Evolutionary conservation across 225 moss, liverwort and hornwort genomes (phyloP), one percentile per base, ranked within the genome.

Genomic region (Physcomitrellopsis africana): DNA sequence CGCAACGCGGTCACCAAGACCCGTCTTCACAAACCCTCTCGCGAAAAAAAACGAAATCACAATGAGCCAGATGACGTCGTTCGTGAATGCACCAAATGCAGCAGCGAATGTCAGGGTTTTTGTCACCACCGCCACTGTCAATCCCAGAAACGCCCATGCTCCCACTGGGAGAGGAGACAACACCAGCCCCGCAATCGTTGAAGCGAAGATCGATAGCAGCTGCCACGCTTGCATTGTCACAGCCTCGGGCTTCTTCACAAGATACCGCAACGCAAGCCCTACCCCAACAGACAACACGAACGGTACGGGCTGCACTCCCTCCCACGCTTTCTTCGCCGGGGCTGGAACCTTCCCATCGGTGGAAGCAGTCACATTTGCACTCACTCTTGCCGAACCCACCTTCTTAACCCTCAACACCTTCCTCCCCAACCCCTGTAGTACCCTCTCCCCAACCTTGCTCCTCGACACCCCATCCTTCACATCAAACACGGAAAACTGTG

Each of bases 21-120:
- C 91, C 19, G 91, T 91, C 78, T 99, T 99, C 60, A 99, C 99
- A 79, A 99, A 99, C 73, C 99, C 99, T 70, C 99, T 81, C 9
- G 99, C 99, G 65, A 99, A 99, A 72, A 99, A 99, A 76, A 99
- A 99, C 2, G 99, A 99, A 59, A 99, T 99, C 61, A 99, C 99
- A 51, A 99, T 99, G 75, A 99, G 67, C 99, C 99, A 99, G 22
- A 99, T 90, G 51, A 99, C 99, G 77, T 99, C 99, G 74, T 81
- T 99, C 27, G 99, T 99, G 84, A 99, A 99, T 8, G 99, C 99
- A 60, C 86, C 86, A 66, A 99, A 99, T 17, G 99, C 99, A 0
- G 88, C 82, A 0, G 59, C 72, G 59, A 99, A 99, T 1, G 95
- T 78, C 12, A 99, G 79, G 2, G 99, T 99, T 11, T 93, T 92